Evolutionary conservation across 1,284 basidiomycete species (phyloP), one percentile per base, ranked within the genome.

Genomic region (Ustilago cynodontis): DNA sequence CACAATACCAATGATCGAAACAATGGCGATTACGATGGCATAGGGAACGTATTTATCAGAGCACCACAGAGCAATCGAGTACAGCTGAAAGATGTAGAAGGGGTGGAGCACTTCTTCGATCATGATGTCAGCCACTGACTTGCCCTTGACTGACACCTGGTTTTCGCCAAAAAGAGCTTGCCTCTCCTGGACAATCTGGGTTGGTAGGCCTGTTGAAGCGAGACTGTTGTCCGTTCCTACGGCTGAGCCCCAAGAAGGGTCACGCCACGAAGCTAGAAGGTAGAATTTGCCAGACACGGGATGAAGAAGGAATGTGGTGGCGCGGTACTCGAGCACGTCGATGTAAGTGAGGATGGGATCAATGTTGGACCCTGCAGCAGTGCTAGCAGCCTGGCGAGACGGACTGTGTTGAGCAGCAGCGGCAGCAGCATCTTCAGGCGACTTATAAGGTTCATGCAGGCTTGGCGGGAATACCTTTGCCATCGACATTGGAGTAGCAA

Each of bases 51-150:
- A 80, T 0, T 79, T 69, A 49, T 80, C 79, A 63, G 71, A 65
- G 54, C 39, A 64, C 78, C 78, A 80, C 5, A 80, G 56, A 7
- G 69, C 55, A 59, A 79, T 77, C 14, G 74, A 69, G 53, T 65
- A 69, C 39, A 79, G 60, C 61, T 68, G 62, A 54, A 80, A 79
- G 49, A 79, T 71, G 62, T 80, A 80, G 59, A 80, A 79, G 9
- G 79, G 79, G 24, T 80, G 77, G 11, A 77, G 69, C 3, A 66
- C 77, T 28, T 80, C 79, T 18, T 73, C 66, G 49, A 79, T 22
- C 51, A 72, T 58, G 53, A 80, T 64, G 20, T 61, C 43, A n/a
- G 51, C 18, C 14, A 66, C 58, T 5, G 67, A 66, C 45, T 66
- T 77, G 24, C 69, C 76, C 33, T 65, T 57, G 49, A 80, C 77